phyloP scores from a whole-genome alignment of 2,329 filamentous ascomycete species.

The Monilinia aucupariae region DNA sequence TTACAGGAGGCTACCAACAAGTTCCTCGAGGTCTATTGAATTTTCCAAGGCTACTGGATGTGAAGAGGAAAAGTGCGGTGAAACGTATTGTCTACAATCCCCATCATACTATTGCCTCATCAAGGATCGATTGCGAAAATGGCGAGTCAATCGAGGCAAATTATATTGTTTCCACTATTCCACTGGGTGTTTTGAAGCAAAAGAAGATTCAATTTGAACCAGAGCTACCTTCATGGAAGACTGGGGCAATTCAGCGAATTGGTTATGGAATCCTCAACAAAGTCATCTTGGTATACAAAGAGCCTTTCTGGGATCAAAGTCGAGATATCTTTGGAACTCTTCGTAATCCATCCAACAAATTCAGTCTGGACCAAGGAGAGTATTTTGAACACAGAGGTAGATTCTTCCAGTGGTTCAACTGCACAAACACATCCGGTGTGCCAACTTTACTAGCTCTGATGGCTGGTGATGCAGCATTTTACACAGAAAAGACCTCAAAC shows the following conservation, averaged over 20 bases:
- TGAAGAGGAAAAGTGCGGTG: conserved; percentile 69
- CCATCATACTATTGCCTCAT: conserved; percentile 42
- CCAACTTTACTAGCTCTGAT: conserved; percentile 87
- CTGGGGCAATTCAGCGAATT: conserved; percentile 70
- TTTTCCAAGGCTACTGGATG: conserved; percentile 68
- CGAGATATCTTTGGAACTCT: conserved; percentile 93
- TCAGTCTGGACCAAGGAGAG: conserved; percentile 72
- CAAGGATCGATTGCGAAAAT: conserved; percentile 68
- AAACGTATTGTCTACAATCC: conserved; percentile 62
- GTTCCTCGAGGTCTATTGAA: conserved; percentile 82
- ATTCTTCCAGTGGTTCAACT: conserved; percentile 98
- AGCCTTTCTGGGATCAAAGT: conserved; percentile 83
- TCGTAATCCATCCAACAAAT: conserved; percentile 62
- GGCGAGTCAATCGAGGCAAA: conserved; percentile 78
- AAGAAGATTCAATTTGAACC: conserved; percentile 79
- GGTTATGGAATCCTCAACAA: conserved; percentile 96
- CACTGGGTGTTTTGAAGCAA: conserved; percentile 87
- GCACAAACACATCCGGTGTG: conserved; percentile 79
- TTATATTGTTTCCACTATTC: conserved; percentile 82
- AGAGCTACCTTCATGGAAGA: conserved; percentile 81
- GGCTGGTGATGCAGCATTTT: conserved; percentile 89
- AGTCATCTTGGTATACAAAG: conserved; percentile 81
- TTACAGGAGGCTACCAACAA: conserved; percentile 88
- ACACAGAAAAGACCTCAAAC: conserved; percentile 74
- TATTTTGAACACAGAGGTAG: conserved; percentile 77